A percentile compares a stretch with the other conserved stretches of the same genome.
phyloP scores from a whole-genome alignment of 2,329 filamentous ascomycete genomes.

The Aspergillus pseudoviridinutans region DNA sequence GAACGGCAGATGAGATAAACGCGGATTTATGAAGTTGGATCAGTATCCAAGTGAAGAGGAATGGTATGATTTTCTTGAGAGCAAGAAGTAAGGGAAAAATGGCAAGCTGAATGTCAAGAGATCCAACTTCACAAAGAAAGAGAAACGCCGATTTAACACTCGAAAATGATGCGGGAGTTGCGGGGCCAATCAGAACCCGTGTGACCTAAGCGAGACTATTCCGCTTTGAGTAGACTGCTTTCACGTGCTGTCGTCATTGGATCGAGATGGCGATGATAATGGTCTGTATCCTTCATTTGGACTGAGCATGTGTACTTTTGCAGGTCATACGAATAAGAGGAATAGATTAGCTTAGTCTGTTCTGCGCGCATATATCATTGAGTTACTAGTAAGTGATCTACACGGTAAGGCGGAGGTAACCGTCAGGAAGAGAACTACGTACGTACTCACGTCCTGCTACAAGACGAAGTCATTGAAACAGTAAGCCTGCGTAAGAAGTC shows the following conservation, averaged over 20 bases:
- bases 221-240: slow-evolving; percentile 1
- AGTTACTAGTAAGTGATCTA: background rate
- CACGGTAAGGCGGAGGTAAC: background rate
- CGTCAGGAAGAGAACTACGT: background rate
- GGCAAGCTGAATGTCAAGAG: background rate
- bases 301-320: background rate
- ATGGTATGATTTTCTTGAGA: background rate
- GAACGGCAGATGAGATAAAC: slow-evolving; percentile 7
- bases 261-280: background rate
- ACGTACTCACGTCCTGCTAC: background rate
- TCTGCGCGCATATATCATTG: background rate
- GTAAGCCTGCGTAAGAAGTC: background rate
- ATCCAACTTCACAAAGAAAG: background rate
- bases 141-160: background rate
- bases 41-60: slow-evolving; percentile 2
- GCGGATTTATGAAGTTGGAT: slow-evolving; percentile 1
- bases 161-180: background rate
- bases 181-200: background rate
- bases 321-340: background rate
- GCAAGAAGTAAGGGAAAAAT: slow-evolving; percentile 5
- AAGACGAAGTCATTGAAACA: background rate
- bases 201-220: slow-evolving; percentile 6
- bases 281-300: background rate
- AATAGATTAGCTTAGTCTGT: too few relatives aligned
- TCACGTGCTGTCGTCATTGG: slow-evolving; percentile 21